Evolutionary conservation across 805 yeast species (phyloP), one percentile per base, ranked within the genome.

Genomic region (Priceomyces haplophilus): DNA sequence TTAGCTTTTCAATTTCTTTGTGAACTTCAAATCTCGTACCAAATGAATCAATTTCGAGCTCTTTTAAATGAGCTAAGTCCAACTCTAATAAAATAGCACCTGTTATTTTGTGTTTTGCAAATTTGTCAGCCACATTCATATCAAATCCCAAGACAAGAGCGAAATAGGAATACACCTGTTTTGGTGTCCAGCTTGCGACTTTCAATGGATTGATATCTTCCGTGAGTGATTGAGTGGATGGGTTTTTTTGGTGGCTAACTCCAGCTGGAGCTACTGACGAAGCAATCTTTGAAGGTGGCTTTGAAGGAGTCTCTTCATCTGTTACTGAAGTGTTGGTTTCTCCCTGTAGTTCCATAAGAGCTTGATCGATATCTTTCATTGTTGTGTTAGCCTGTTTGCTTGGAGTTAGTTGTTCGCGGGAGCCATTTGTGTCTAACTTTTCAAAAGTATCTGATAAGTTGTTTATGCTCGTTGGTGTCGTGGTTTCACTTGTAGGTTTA

Each of bases 11-110:
- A 53, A 93, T 91, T 59, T 88, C 96, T 58, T 88, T 89, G 63
- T 80, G 83, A 37, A 93, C 79, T 61, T 90, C 97, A 64, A 89
- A 93, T 49, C 99, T 76, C 0, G 97, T 90, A 20, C 99, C 99
- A 67, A 93, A 93, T 3, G 96, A 86, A 38, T 80, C 75, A 40
- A 93, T 91, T 43, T 90, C 99, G 44, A 93, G 70, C 62, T 93
- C 99, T 60, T 91, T 93, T 55, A 93, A 73, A 55, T 86, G 86
- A 1, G 88, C 76, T 47, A 91, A 72, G 55, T 91, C 97, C 48
- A 93, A 73, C 62, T 90, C 95, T 41, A 93, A 71, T 35, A 93
- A 65, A 41, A 93, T 91, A 4, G 80, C 69, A 21, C 99, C 99
- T 1, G 90, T 83, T 45, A 93, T 88, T 54, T 89, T 88, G 64